Percentiles rank a stretch among this genome's conserved stretches.
These are phyloP conservation scores for Ascoidea rubescens DNA, from an alignment of 805 yeast genomes.

Conservation along the genomic window DNA sequence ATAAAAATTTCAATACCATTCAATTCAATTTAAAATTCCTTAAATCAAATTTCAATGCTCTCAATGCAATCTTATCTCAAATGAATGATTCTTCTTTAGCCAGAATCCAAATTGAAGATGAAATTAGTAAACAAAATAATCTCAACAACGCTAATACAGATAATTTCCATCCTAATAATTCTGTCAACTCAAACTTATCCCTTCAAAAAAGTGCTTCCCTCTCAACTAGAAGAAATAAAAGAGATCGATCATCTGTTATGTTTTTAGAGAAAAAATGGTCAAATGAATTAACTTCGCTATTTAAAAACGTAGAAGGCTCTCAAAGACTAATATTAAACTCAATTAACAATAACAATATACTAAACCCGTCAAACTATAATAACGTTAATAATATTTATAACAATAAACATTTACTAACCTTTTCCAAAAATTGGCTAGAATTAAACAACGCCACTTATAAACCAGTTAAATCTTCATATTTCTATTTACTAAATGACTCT, in stretches of 20 bases:
- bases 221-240: constrained; percentile 15
- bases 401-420: constrained; percentile 56
- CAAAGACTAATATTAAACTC: constrained; percentile 57
- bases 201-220: neutral
- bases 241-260: constrained; percentile 56
- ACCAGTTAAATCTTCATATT: constrained; percentile 59
- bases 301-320: constrained; percentile 83
- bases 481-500: constrained; percentile 68
- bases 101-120: constrained; percentile 32
- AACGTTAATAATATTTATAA: too few relatives aligned
- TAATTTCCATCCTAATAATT: constrained; percentile 1
- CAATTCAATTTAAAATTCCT: constrained; percentile 49
- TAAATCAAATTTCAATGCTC: constrained; percentile 42
- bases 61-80: constrained; percentile 44
- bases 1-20: constrained; percentile 47
- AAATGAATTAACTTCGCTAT: constrained; percentile 50
- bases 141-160: constrained; percentile 9
- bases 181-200: neutral
- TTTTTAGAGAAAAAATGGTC: constrained; percentile 77
- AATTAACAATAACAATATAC: constrained; percentile 33
- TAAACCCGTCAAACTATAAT: too few relatives aligned
- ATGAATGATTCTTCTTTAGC: constrained; percentile 50
- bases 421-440: constrained; percentile 79
- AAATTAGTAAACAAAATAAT: constrained; percentile 8
- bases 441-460: constrained; percentile 77